Evolutionary conservation across 1,284 basidiomycete species (phyloP).

Genomic region (Cerrena zonata): DNA sequence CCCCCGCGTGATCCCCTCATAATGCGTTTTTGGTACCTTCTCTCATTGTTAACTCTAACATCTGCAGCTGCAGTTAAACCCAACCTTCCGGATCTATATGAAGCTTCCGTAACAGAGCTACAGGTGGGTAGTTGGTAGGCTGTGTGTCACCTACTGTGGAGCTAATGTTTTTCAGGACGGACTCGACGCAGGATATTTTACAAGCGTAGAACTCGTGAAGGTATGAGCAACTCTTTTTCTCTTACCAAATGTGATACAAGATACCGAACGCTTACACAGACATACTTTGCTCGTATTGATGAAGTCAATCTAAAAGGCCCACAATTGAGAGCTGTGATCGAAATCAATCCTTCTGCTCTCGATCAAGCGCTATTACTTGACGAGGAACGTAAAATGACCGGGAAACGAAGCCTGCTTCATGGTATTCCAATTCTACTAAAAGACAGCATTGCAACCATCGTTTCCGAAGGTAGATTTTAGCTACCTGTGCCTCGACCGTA

Average conservation of each 20-base stretch:
- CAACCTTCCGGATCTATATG: conserved; percentile 60
- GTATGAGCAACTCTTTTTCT: conserved; percentile 24
- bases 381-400: conserved; percentile 40
- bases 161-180: conserved; percentile 15
- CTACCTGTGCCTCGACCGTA: not conserved
- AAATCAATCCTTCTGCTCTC: conserved; percentile 56
- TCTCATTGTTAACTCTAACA: too few species aligned
- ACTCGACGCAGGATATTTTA: conserved; percentile 44
- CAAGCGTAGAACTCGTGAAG: conserved; percentile 62
- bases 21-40: too few species aligned
- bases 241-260: not conserved
- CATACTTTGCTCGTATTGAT: conserved; percentile 64
- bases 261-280: conserved; percentile 30
- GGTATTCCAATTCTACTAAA: conserved; percentile 70
- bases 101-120: conserved; percentile 54
- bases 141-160: not conserved
- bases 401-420: conserved; percentile 52
- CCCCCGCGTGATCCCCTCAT: too few species aligned
- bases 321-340: conserved; percentile 55
- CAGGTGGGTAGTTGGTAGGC: conserved; percentile 37
- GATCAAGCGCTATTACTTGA: conserved; percentile 51
- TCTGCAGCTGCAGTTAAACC: too few species aligned
- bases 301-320: conserved; percentile 67
- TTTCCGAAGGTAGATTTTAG: conserved; percentile 41
- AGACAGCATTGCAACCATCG: conserved; percentile 49